Conservation (phyloP, 2,329 filamentous ascomycete species). For the Arthrobotrys entomopaga region DNA sequence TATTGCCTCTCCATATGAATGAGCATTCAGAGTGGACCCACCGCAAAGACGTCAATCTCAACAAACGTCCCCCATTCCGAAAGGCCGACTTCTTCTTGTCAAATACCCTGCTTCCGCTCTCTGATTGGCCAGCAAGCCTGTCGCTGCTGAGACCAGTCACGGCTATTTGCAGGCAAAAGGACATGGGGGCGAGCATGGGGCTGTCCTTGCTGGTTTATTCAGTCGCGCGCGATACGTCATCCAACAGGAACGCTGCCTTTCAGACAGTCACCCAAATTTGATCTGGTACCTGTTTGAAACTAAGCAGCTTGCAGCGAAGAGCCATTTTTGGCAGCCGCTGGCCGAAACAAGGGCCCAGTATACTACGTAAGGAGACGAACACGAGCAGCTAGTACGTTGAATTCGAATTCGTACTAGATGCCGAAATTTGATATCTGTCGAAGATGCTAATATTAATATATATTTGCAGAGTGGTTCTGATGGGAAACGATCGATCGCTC, state of each 20-base stretch:
- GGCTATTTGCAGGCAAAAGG: constrained; percentile 36
- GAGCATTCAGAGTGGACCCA: too few relatives aligned
- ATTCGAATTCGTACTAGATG: too few relatives aligned
- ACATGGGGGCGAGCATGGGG: constrained; percentile 2
- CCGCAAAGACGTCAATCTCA: constrained; percentile 20
- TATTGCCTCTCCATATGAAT: too few relatives aligned
- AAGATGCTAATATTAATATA: too few relatives aligned
- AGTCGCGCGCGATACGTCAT: constrained; percentile 49
- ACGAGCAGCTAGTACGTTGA: too few relatives aligned
- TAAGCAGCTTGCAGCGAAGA: constrained; percentile 3
- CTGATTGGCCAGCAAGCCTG: constrained; percentile 27
- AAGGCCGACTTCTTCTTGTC: background rate
- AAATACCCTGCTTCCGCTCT: background rate
- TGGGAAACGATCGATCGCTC: too few relatives aligned
- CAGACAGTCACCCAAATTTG: background rate
- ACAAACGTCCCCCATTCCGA: constrained; percentile 38
- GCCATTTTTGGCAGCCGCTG: constrained; percentile 46
- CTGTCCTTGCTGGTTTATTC: background rate
- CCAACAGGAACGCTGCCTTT: constrained; percentile 52
- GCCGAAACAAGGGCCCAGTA: too few relatives aligned
- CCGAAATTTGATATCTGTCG: too few relatives aligned
- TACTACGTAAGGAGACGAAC: too few relatives aligned
- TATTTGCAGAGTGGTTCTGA: too few relatives aligned
- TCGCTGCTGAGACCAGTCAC: constrained; percentile 22
- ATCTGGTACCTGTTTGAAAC: constrained; percentile 17